These are phyloP conservation scores for Paraglomus occultum DNA, from an alignment of 192 early-diverging fungal species.

Conservation along the genomic window DNA sequence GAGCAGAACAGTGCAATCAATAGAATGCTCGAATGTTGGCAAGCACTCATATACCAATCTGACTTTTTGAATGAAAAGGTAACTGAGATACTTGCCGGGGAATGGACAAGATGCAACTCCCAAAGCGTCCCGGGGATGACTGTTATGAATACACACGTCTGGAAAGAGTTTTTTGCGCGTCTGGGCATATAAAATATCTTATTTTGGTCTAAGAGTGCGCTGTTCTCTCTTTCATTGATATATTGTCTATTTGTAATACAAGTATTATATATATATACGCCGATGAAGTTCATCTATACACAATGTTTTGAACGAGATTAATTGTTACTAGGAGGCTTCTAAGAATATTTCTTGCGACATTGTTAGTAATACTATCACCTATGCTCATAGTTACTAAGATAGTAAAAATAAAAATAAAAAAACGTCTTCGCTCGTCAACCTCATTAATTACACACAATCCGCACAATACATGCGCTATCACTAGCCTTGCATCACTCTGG, in stretches of 20 bases:
- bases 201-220: no score
- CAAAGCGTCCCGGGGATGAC: no score
- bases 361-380: background rate
- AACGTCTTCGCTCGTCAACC: no score
- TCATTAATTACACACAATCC: background rate
- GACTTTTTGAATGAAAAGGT: no score
- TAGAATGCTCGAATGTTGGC: background rate
- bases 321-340: background rate
- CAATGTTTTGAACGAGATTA: no score
- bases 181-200: no score
- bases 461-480: background rate
- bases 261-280: no score
- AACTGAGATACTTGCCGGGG: no score
- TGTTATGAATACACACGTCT: background rate
- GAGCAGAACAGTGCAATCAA: background rate
- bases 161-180: no score
- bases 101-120: background rate
- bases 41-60: background rate
- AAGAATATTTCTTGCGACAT: background rate
- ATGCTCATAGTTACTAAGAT: background rate
- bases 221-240: no score
- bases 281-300: no score
- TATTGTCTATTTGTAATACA: no score
- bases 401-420: background rate
- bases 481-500: background rate